These are phyloP conservation scores for Eutrema yunnanense DNA, from an alignment of 345 rosid genomes.

Conservation along the genomic window DNA sequence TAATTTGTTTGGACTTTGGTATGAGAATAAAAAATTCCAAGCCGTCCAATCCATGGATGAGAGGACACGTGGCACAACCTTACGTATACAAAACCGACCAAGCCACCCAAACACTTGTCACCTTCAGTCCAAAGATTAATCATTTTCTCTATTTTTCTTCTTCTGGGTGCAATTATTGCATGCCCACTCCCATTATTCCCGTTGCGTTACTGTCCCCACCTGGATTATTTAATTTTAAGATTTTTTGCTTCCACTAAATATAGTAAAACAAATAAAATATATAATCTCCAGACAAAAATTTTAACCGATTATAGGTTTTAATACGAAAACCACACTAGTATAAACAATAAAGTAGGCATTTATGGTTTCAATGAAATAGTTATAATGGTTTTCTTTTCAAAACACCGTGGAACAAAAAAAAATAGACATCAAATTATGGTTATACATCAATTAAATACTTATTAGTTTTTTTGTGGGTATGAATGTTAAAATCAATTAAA, in stretches of 20 bases:
- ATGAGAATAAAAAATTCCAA: conserved; percentile 1
- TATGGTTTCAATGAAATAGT: neutral
- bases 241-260: neutral
- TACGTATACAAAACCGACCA: conserved; percentile 29
- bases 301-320: neutral
- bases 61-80: conserved; percentile 14
- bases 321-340: neutral
- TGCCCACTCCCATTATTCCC: conserved; percentile 28
- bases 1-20: conserved; percentile 26
- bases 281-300: too few species aligned
- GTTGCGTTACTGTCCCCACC: conserved; percentile 28
- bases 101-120: conserved; percentile 33
- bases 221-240: neutral
- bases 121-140: conserved; percentile 17
- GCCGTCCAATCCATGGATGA: conserved; percentile 27
- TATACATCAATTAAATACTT: too few species aligned
- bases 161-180: conserved; percentile 15
- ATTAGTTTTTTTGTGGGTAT: too few species aligned
- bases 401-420: neutral
- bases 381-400: too few species aligned
- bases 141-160: neutral
- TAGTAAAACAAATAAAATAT: neutral
- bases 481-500: too few species aligned
- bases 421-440: neutral
- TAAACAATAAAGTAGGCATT: neutral